Evolutionary conservation across 2,329 filamentous ascomycete genomes (phyloP), one percentile per base, ranked within the genome.

Genomic region (Neoarthrinium moseri): DNA sequence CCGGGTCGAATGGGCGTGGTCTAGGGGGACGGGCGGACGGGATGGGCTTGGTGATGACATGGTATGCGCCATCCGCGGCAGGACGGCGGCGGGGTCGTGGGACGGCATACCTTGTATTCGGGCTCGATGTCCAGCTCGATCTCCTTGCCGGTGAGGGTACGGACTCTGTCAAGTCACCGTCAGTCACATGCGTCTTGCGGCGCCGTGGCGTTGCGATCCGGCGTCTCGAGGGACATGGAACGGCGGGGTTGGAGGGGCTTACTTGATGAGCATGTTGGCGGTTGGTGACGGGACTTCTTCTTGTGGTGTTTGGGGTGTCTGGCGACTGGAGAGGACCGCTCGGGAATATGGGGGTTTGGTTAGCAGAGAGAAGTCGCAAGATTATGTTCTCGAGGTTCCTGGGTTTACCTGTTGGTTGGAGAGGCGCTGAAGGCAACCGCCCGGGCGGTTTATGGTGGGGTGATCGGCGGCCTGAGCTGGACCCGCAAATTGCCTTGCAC

Each of bases 121-220:
- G 83, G 78, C 76, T 97, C 94, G 66, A 99, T 95, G 65, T 97
- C 91, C 61, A 99, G 84, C 78, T 97, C 92, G 68, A 97, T 97
- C 74, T 99, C 91, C 78, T 97, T 97, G 64, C 94, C 94, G 54
- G 94, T 97, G 54, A 99, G 84, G 52, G 94, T 99, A 66, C 94
- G 88, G 66, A 99, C 92, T 79, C 92, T 99, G 59, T 34, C 33
- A 12, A 12, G 43, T 20, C 23, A 45, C 37, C 39, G 33, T 20
- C 41, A 52, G 33, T 27, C 37, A 40, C 26, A n/a, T n/a, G n/a
- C n/a, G n/a, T n/a, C n/a, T n/a, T n/a, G n/a, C n/a, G n/a, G n/a
- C n/a, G n/a, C n/a, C n/a, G n/a, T n/a, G n/a, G n/a, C n/a, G n/a
- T n/a, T n/a, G n/a, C n/a, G n/a, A n/a, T n/a, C n/a, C n/a, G n/a